Evolutionary conservation across 345 rosid species (phyloP).

Genomic region (Eucalyptus regnans): DNA sequence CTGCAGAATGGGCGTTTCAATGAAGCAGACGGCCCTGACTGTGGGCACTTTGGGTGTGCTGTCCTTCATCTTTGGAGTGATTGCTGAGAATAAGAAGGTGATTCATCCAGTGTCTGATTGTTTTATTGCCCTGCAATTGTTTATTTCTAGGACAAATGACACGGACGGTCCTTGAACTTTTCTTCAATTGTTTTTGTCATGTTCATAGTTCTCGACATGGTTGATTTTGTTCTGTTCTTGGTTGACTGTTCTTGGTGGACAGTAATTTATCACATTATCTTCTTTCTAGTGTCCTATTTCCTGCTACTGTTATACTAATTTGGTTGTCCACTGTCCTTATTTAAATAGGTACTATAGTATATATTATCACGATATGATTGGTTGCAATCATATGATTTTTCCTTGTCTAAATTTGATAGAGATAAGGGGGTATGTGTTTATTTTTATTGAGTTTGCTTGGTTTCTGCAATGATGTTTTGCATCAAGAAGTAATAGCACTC

Average conservation of each 20-base stretch:
- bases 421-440: background rate
- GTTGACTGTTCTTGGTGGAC: background rate
- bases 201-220: background rate
- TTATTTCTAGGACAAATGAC: background rate
- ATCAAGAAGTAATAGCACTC: background rate
- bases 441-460: background rate
- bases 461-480: background rate
- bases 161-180: background rate
- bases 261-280: background rate
- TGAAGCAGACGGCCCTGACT: constrained; percentile 51
- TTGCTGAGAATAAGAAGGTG: constrained; percentile 90
- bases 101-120: background rate
- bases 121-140: background rate
- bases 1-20: constrained; percentile 41
- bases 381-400: background rate
- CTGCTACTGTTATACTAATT: background rate
- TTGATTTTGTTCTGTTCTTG: background rate
- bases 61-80: constrained; percentile 63
- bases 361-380: background rate
- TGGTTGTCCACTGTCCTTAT: background rate
- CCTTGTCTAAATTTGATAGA: background rate
- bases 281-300: background rate
- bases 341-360: background rate
- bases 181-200: background rate
- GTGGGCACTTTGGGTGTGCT: constrained; percentile 44